These are phyloP conservation scores for Diaporthe capsici DNA, from an alignment of 2,329 filamentous ascomycete species.

Conservation along the genomic window DNA sequence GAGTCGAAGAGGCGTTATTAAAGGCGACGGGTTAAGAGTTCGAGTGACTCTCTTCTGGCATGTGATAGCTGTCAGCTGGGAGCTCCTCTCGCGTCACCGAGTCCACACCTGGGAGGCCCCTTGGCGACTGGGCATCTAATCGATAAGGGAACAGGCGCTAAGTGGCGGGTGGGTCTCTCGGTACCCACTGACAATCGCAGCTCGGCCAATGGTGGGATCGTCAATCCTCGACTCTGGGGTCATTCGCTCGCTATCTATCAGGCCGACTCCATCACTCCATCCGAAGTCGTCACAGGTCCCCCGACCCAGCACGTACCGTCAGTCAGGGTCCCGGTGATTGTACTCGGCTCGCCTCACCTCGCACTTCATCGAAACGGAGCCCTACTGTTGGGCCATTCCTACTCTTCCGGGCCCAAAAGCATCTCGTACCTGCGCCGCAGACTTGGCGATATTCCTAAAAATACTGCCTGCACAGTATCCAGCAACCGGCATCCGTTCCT, in stretches of 20 bases:
- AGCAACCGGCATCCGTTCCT: background rate
- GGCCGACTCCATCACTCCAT: conserved; percentile 16
- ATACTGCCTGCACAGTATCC: conserved; percentile 16
- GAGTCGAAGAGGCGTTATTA: background rate
- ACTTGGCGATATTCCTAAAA: conserved; percentile 26
- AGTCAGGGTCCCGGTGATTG: conserved; percentile 22
- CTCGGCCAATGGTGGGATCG: conserved; percentile 26
- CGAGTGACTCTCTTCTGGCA: conserved; percentile 18
- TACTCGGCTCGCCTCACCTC: background rate
- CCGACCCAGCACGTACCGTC: conserved; percentile 7
- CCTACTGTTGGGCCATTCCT: conserved; percentile 1
- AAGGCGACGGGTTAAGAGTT: background rate
- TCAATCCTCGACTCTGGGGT: conserved; percentile 4
- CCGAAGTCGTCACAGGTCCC: conserved; percentile 26
- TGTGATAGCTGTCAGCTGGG: conserved; percentile 36
- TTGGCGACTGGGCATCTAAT: conserved; percentile 25
- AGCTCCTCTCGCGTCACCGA: background rate
- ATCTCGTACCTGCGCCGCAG: conserved; percentile 9
- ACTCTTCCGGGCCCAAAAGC: background rate
- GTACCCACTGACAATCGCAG: background rate
- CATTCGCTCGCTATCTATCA: conserved; percentile 33
- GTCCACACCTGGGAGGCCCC: conserved; percentile 4
- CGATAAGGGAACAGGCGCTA: conserved; percentile 36
- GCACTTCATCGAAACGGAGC: background rate
- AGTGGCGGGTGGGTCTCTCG: conserved; percentile 9